A percentile compares a stretch with the other conserved stretches of the same genome.
phyloP scores from a whole-genome alignment of 306 rosid genomes.

The Hippophae gyantsensis region DNA sequence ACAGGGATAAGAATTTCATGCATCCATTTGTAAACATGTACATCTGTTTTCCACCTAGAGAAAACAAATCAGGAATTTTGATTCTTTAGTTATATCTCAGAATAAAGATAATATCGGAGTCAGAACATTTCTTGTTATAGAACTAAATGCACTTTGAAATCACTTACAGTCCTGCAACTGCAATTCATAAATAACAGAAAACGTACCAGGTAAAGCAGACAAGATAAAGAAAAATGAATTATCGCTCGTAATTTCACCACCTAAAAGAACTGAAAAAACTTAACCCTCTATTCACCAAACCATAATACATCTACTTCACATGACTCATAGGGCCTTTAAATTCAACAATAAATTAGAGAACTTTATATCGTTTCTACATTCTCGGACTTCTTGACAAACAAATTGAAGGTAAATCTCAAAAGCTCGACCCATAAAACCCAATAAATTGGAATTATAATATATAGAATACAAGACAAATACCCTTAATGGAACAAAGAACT shows the following conservation, averaged over 20 bases:
- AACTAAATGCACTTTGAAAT: background rate
- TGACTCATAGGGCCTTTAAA: background rate
- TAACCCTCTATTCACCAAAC: no score
- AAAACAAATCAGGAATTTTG: background rate
- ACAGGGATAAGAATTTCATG: conserved; percentile 1
- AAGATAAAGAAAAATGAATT: background rate
- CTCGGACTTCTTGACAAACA: background rate
- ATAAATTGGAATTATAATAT: conserved; percentile 10
- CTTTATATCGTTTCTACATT: conserved; percentile 1
- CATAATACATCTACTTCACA: no score
- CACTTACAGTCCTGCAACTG: background rate
- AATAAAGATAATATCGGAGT: background rate
- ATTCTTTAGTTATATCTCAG: background rate
- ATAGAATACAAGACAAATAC: conserved; percentile 5
- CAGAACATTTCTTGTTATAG: conserved; percentile 3
- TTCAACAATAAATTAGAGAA: background rate
- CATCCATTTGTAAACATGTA: background rate
- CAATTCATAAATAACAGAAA: no score
- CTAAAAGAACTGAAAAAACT: no score
- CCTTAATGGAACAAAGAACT: conserved; percentile 23
- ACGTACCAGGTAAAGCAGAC: no score
- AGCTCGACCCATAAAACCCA: conserved; percentile 9
- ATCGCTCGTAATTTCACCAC: no score
- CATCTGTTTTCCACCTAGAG: background rate
- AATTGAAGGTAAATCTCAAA: conserved; percentile 7